These are phyloP conservation scores for Metroxylon sagu DNA, from an alignment of 176 grass and related monocot species.

Conservation along the genomic window DNA sequence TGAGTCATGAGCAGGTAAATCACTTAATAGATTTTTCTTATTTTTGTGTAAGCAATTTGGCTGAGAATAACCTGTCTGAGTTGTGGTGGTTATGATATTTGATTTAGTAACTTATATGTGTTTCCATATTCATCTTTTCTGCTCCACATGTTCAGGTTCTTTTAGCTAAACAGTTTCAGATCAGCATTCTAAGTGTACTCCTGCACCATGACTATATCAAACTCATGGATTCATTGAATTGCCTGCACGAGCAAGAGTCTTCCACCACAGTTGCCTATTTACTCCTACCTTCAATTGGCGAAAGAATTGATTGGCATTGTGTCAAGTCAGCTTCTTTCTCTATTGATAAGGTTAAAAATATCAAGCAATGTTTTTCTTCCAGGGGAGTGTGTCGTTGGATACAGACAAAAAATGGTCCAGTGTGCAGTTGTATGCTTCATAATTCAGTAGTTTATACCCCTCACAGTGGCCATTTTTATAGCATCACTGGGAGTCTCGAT, in stretches of 20 bases:
- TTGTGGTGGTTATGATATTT: too few relatives aligned
- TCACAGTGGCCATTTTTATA: conserved; percentile 49
- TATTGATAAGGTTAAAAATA: conserved; percentile 13
- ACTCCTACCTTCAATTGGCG: conserved; percentile 53
- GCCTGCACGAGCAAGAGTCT: conserved; percentile 25
- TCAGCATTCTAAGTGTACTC: conserved; percentile 49
- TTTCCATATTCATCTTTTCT: not conserved
- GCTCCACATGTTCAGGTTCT: conserved; percentile 35
- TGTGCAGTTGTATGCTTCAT: conserved; percentile 39
- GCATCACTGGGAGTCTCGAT: conserved; percentile 39
- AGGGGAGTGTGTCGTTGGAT: conserved; percentile 31
- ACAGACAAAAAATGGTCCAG: conserved; percentile 46
- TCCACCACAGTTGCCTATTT: conserved; percentile 55
- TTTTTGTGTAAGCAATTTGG: too few relatives aligned
- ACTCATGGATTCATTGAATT: conserved; percentile 12
- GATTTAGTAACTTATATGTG: too few relatives aligned
- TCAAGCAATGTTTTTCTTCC: conserved; percentile 15
- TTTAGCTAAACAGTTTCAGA: conserved; percentile 53
- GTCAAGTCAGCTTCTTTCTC: conserved; percentile 32
- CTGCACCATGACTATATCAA: conserved; percentile 30
- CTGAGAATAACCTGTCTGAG: too few relatives aligned
- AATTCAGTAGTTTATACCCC: conserved; percentile 53
- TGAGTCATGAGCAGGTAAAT: conserved; percentile 50
- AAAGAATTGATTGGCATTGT: conserved; percentile 69
- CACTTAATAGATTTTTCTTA: not conserved